Conservation (phyloP, 345 rosid genomes). For the Moricandia moricandioides region DNA sequence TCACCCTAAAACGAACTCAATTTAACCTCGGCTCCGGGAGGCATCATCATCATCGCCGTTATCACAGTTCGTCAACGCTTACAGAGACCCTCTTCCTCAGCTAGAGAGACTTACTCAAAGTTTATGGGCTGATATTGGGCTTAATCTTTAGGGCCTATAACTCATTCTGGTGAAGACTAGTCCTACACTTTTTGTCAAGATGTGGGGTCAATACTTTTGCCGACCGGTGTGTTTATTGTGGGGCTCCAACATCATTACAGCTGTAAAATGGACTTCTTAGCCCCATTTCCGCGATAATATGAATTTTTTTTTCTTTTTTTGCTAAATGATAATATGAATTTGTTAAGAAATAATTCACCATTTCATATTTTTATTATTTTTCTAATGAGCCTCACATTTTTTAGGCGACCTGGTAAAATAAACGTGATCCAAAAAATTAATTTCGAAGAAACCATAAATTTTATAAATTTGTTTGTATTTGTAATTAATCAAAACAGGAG, state of each 20-base stretch:
- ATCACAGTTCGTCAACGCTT: slow-evolving; percentile 16
- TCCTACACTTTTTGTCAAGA: neutral
- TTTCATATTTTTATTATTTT: too few species aligned
- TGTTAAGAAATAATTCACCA: too few species aligned
- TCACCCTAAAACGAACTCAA: neutral
- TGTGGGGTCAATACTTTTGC: slow-evolving; percentile 17
- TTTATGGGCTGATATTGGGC: slow-evolving; percentile 26
- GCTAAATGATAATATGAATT: too few species aligned
- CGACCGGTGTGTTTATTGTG: slow-evolving; percentile 14
- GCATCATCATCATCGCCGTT: slow-evolving; percentile 27
- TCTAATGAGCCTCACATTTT: neutral
- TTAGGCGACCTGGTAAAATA: neutral
- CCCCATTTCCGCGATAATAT: slow-evolving; percentile 6
- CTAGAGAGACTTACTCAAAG: neutral
- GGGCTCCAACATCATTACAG: slow-evolving; percentile 13
- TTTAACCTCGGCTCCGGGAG: slow-evolving; percentile 15
- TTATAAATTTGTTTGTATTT: too few species aligned
- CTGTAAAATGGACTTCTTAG: slow-evolving; percentile 13
- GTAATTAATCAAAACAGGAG: neutral
- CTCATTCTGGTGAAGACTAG: neutral
- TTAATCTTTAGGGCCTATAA: neutral
- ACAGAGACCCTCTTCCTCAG: neutral
- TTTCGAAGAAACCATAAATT: neutral
- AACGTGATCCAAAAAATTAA: neutral
- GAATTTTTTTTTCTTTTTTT: too few species aligned